Percentiles rank a stretch among this genome's conserved stretches.
Conservation (phyloP, 345 rosid species). For the Moricandia arvensis region DNA sequence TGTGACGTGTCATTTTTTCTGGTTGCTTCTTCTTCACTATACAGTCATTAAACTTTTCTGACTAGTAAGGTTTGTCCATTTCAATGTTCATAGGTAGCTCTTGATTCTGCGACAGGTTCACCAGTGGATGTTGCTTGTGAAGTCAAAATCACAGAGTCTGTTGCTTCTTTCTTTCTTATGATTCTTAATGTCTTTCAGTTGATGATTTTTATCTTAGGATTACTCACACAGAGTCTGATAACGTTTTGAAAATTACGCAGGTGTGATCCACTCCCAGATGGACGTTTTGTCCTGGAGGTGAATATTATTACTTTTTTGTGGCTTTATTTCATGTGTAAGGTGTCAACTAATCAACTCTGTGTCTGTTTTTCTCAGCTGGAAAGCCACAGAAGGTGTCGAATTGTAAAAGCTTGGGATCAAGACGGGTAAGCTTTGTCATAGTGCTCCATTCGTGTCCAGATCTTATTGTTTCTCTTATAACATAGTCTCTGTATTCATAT, state of each 20-base stretch:
- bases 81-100: conserved; percentile 58
- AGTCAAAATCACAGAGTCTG: conserved; percentile 97
- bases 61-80: conserved; percentile 10
- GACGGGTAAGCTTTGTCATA: conserved; percentile 69
- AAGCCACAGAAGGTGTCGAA: conserved; percentile 78
- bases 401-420: conserved; percentile 81
- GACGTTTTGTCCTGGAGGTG: conserved; percentile 85
- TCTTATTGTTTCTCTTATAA: too few species aligned
- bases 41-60: conserved; percentile 14
- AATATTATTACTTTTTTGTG: conserved; percentile 10
- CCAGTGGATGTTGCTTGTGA: conserved; percentile 88
- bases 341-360: conserved; percentile 7
- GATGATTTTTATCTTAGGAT: background rate
- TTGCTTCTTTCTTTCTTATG: conserved; percentile 22
- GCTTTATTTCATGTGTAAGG: background rate
- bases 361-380: conserved; percentile 55
- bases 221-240: conserved; percentile 11
- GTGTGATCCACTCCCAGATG: conserved; percentile 96
- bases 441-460: background rate
- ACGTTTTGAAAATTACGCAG: conserved; percentile 42
- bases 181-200: background rate
- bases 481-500: too few species aligned
- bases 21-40: conserved; percentile 1
- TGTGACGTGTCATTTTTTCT: conserved; percentile 12
- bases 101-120: conserved; percentile 65